Conservation (phyloP, 768 basidiomycete genomes). For the Polyporus arcularius region DNA sequence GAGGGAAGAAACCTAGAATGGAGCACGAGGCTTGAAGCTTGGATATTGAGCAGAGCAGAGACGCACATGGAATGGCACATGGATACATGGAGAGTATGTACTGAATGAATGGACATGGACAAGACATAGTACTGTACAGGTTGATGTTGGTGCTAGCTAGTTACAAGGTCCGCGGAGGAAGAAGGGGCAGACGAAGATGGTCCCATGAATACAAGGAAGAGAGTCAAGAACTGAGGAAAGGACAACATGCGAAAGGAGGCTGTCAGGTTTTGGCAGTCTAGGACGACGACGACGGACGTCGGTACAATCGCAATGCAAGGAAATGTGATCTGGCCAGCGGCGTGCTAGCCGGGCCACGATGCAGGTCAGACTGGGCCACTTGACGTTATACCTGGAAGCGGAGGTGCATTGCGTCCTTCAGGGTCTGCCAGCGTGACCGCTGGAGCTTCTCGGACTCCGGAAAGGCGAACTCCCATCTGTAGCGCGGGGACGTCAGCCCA, state of each 20-base stretch:
- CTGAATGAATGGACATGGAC: neutral
- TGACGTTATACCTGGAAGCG: constrained; percentile 12
- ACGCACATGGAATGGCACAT: no score
- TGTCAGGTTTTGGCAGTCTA: no score
- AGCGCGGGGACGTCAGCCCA: constrained; percentile 6
- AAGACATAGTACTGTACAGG: neutral
- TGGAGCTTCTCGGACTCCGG: constrained; percentile 24
- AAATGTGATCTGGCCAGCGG: neutral
- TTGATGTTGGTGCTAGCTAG: neutral
- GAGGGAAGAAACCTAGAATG: no score
- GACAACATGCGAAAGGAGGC: neutral
- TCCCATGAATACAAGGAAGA: neutral
- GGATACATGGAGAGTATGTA: neutral
- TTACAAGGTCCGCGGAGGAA: neutral
- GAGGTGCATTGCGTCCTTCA: constrained; percentile 29
- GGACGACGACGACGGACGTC: no score
- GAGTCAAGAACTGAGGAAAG: neutral
- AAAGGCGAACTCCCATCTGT: constrained; percentile 34
- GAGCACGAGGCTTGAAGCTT: no score
- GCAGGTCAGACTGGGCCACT: neutral
- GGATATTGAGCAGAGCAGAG: no score
- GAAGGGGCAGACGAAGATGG: neutral
- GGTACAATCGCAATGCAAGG: no score
- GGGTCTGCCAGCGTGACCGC: constrained; percentile 28
- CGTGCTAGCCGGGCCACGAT: neutral